phyloP scores from a whole-genome alignment of 768 basidiomycete species.

The Suillus clintonianus region DNA sequence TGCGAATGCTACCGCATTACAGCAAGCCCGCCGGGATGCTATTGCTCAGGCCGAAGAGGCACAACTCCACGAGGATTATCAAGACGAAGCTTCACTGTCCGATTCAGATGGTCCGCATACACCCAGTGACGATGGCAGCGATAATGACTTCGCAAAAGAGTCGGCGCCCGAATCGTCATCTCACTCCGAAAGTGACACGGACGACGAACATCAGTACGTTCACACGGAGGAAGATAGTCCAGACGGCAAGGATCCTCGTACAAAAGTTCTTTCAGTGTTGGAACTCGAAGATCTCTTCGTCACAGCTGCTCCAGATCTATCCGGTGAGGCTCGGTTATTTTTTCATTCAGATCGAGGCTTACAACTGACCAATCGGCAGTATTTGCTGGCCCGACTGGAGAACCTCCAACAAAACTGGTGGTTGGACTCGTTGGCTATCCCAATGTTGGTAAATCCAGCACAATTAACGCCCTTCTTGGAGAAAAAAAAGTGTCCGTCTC shows the following conservation, averaged over 20 bases:
- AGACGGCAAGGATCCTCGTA: slow-evolving; percentile 61
- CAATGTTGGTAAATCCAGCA: slow-evolving; percentile 97
- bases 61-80: background rate
- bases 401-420: slow-evolving; percentile 62
- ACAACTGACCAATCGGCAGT: slow-evolving; percentile 38
- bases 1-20: slow-evolving; percentile 80
- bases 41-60: slow-evolving; percentile 28
- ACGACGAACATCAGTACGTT: slow-evolving; percentile 47
- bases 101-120: slow-evolving; percentile 32
- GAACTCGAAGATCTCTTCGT: slow-evolving; percentile 88
- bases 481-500: slow-evolving; percentile 99
- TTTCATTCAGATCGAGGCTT: background rate
- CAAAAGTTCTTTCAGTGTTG: slow-evolving; percentile 77
- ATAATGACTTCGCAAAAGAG: slow-evolving; percentile 30
- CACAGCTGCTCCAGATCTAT: slow-evolving; percentile 67
- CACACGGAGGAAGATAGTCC: slow-evolving; percentile 55
- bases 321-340: slow-evolving; percentile 44
- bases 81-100: slow-evolving; percentile 13
- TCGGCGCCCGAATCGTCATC: slow-evolving; percentile 19
- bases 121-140: slow-evolving; percentile 27
- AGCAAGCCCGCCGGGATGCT: slow-evolving; percentile 67
- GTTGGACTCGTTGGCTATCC: slow-evolving; percentile 97
- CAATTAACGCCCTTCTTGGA: slow-evolving; percentile 94
- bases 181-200: slow-evolving; percentile 31
- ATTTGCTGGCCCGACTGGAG: slow-evolving; percentile 60